Evolutionary conservation across 768 basidiomycete species (phyloP), one percentile per base, ranked within the genome.

Genomic region (Lentinus tigrinus): DNA sequence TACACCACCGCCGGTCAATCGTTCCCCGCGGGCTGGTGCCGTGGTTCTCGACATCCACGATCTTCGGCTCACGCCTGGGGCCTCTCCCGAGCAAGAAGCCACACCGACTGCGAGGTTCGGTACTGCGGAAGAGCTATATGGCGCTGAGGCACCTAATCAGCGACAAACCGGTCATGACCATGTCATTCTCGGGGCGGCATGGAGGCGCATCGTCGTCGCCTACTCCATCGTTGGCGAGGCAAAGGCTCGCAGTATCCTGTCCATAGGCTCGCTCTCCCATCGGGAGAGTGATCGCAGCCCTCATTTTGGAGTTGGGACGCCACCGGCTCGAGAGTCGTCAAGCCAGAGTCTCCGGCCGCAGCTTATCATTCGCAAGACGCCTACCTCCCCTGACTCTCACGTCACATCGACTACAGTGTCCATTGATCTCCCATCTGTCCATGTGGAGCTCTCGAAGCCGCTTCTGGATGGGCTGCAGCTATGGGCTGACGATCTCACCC

Each of bases 401-500:
- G 43, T 71, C 21, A 59, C 57, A 31, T 66, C 65, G 13, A 52
- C 47, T 3, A 21, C 55, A 2, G 27, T 57, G 2, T 56, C 66
- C 4, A 58, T 76, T 10, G 67, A 75, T 40, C 69, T 95, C 14
- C 92, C 93, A 14, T 85, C 86, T 4, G 70, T 89, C n/a, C 74
- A 82, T 64, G 69, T 80, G 11, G 74, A 82, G 38, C 64, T 93
- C 47, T 77, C 82, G 10, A 96, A 98, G 70, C 66, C 73, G 5
- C 60, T 76, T 2, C 71, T 95, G 8, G 93, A 98, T 67, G 82
- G 83, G 13, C 70, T 98, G 17, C 94, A 98, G 70, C 88, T 87
- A 66, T 92, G 89, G 79, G 87, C 86, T 7, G 97, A 99, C 67
- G 95, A 98, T 67, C 69, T 87, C 26, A 75, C 85, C n/a, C 92